A percentile compares a stretch with the other conserved stretches of the same genome.
Conservation (phyloP, 2,329 filamentous ascomycete species). For the Exserohilum turcica region DNA sequence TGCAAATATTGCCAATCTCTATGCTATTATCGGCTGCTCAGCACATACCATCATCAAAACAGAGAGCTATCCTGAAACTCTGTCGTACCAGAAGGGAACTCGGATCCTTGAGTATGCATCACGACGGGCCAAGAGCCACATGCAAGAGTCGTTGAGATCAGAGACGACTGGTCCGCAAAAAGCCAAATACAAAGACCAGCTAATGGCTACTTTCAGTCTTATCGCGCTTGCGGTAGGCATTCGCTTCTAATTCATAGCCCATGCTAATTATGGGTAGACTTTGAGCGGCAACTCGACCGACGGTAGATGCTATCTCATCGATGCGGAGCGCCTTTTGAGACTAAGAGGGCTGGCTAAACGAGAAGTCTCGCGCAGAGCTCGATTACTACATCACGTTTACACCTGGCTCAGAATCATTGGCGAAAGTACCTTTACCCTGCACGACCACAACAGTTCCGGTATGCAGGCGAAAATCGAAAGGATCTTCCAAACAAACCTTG, state of each 20-base stretch:
- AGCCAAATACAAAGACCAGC: slow-evolving; percentile 25
- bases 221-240: slow-evolving; percentile 22
- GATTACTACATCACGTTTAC: slow-evolving; percentile 50
- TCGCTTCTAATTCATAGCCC: not conserved
- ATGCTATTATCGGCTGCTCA: slow-evolving; percentile 18
- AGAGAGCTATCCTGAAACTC: not conserved
- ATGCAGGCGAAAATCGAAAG: slow-evolving; percentile 13
- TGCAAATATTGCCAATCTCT: slow-evolving; percentile 20
- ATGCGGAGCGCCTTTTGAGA: slow-evolving; percentile 53
- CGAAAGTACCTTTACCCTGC: slow-evolving; percentile 43
- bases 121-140: slow-evolving; percentile 15
- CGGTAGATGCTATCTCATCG: slow-evolving; percentile 48
- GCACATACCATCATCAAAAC: slow-evolving; percentile 10
- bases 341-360: slow-evolving; percentile 46
- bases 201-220: slow-evolving; percentile 24
- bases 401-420: slow-evolving; percentile 24
- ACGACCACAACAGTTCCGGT: slow-evolving; percentile 15
- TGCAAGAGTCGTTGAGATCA: slow-evolving; percentile 20
- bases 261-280: slow-evolving; percentile 6
- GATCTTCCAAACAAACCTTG: slow-evolving; percentile 2
- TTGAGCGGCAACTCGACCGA: slow-evolving; percentile 31
- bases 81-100: not conserved
- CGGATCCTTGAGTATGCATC: not conserved
- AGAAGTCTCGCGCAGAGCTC: slow-evolving; percentile 49
- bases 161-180: slow-evolving; percentile 17